Base-by-base conservation (phyloP, 2,329 filamentous ascomycete genomes). In the Keithomyces neogunnii region DNA sequence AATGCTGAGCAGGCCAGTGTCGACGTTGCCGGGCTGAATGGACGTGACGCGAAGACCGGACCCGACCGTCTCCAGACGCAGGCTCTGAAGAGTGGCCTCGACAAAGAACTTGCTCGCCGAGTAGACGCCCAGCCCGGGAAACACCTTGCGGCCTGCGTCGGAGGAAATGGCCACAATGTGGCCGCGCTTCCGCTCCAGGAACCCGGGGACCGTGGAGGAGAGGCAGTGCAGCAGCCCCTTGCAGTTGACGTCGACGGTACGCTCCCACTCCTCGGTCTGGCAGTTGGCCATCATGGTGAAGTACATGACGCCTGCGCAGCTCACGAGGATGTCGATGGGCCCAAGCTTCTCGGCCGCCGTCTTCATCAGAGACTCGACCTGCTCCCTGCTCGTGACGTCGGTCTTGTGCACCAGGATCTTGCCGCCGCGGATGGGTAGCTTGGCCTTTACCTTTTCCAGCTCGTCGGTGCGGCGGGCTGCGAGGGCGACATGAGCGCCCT, bases 101-200 rank as follows among this genome's bases (percentile, higher is more conserved):
- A 92, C 86, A 63, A 92, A 92, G 76, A 91, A 89, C 65, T 92
- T 92, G 67, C 81, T 86, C 30, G 85, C 88, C 0, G 85, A 89
- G 74, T 92, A 92, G 36, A 92, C 87, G 49, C 88, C 88, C 10
- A 91, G 71, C 0, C 88, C 88, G 0, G 88, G 86, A 71, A 91
- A 91, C 6, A 89, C 85, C 66, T 90, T 90, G 51, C 88, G 82
- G 0, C 87, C 88, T 1, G 88, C 88, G 56, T 91, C 88, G 0
- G 87, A 91, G 0, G 88, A 90, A 59, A 92, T 89, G 59, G 86
- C 85, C 4, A 92, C 85, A 56, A 92, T 80, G 67, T 91, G 88
- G 3, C 86, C 86, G 30, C 67, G 69, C 49, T 84, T 82, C 19
- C 86, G 84, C 5, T 76, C 69, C 9, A 91, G 75, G 86, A 92